Base-by-base conservation (phyloP, 2,329 filamentous ascomycete genomes). In the Chrysosporium queenslandicum region DNA sequence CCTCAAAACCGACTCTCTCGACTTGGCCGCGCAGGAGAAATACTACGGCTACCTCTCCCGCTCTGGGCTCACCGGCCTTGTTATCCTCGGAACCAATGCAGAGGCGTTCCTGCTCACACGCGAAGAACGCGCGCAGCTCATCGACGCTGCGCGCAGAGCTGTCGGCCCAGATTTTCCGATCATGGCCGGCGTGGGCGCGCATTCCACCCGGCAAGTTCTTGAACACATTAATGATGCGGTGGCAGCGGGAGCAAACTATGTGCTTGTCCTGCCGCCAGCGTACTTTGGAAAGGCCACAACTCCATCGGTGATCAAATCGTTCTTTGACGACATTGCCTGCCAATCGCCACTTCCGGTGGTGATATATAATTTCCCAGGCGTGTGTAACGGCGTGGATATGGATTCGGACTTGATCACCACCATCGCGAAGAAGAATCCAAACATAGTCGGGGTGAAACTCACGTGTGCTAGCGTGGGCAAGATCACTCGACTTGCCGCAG, bases 361-460 rank as follows among this genome's bases (percentile, higher is more conserved):
- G 37, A 66, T 85, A 12, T 84, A 85, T 66, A 85, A 85, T 65
- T 86, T 85, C 67, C 83, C 83, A 0, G 79, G 72, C 11, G 81
- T 86, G 18, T 83, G 79, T 61, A 82, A 83, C 57, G 82, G 82
- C 21, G 71, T 86, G 2, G 83, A 86, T 62, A 70, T 86, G 21
- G 82, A 85, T 64, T 83, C 80, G 1, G 81, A 79, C 46, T 74
- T 75, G 0, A 80, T 86, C 43, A 69, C 75, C 1, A 65, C 65
- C 21, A 71, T 84, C 21, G 79, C 78, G 1, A 65, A 64, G 27
- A 65, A 74, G 55, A 57, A 37, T 37, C 60, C 14, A 50, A 81
- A 80, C 53, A 75, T 84, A 40, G 80, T 83, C 18, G 81, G 80
- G 25, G 78, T 82, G 16, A 84, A 84, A 63, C 69, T 85, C 55